Conservation (phyloP, 2,329 filamentous ascomycete genomes). For the Alternaria solani region DNA sequence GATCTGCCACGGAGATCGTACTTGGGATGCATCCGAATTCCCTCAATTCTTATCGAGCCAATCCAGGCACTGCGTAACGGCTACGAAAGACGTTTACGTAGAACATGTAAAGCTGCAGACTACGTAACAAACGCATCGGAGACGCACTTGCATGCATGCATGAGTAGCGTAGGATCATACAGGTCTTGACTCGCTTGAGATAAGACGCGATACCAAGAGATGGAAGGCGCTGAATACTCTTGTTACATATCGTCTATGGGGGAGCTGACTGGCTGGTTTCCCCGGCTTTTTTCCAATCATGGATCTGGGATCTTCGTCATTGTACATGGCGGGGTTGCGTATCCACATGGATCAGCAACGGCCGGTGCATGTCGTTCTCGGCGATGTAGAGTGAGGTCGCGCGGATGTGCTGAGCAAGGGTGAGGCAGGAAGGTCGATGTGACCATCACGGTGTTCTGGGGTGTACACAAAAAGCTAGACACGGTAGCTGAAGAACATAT, state of each 20-base stretch:
- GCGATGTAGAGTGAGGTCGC: not conserved
- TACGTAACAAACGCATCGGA: conserved; percentile 35
- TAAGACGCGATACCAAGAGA: conserved; percentile 34
- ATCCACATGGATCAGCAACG: conserved; percentile 22
- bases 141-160: conserved; percentile 32
- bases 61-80: conserved; percentile 4
- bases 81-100: conserved; percentile 25
- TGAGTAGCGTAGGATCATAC: conserved; percentile 14
- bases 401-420: not conserved
- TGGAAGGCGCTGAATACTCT: conserved; percentile 24
- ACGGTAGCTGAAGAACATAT: not conserved
- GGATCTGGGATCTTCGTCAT: conserved; percentile 28
- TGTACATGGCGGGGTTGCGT: conserved; percentile 36
- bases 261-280: conserved; percentile 33
- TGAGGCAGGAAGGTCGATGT: not conserved
- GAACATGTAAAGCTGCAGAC: conserved; percentile 21
- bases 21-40: not conserved
- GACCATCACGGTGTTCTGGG: conserved; percentile 27
- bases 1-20: conserved; percentile 6
- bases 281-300: conserved; percentile 2
- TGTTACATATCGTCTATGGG: conserved; percentile 30
- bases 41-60: conserved; percentile 19
- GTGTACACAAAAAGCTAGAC: not conserved
- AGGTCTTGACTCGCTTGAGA: conserved; percentile 30
- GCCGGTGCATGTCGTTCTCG: conserved; percentile 8